A percentile compares a stretch with the other conserved stretches of the same genome.
Conservation (phyloP, 2,329 filamentous ascomycete species). For the Penicillium sp. region DNA sequence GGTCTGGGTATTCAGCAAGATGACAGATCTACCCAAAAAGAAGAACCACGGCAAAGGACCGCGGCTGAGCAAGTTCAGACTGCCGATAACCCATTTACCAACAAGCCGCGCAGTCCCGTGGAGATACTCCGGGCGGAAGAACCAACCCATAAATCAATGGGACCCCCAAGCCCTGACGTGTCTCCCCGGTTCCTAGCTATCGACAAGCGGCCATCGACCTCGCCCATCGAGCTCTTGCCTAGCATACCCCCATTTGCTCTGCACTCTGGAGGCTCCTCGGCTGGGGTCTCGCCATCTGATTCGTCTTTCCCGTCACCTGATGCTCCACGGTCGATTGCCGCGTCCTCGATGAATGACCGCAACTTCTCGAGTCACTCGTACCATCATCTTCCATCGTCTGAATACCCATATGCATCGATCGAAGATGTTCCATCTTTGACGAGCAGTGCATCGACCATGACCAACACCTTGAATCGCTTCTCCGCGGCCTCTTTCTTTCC, state of each 20-base stretch:
- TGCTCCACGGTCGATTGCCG: slow-evolving; percentile 43
- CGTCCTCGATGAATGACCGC: slow-evolving; percentile 45
- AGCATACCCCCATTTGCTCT: slow-evolving; percentile 44
- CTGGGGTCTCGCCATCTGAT: slow-evolving; percentile 39
- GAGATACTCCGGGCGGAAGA: slow-evolving; percentile 35
- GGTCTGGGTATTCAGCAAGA: slow-evolving; percentile 34
- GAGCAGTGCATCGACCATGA: slow-evolving; percentile 51
- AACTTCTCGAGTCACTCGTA: slow-evolving; percentile 38
- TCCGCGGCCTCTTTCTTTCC: slow-evolving; percentile 44
- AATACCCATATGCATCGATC: slow-evolving; percentile 44
- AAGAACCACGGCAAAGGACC: slow-evolving; percentile 5
- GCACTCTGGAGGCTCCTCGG: slow-evolving; percentile 32
- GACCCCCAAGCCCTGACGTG: slow-evolving; percentile 36
- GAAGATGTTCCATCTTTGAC: slow-evolving; percentile 54
- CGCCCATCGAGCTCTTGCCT: slow-evolving; percentile 42
- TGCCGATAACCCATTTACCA: slow-evolving; percentile 23
- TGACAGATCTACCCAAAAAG: slow-evolving; percentile 4
- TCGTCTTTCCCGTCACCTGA: slow-evolving; percentile 51
- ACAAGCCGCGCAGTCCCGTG: slow-evolving; percentile 27
- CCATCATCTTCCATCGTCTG: slow-evolving; percentile 39
- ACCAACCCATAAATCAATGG: slow-evolving; percentile 22
- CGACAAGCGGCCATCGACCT: slow-evolving; percentile 45
- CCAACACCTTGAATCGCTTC: slow-evolving; percentile 45
- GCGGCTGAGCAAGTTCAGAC: slow-evolving; percentile 16
- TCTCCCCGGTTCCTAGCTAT: slow-evolving; percentile 38